Evolutionary conservation across 1,139 yeast genomes (phyloP).

Genomic region (Yamadazyma epiphylla): DNA sequence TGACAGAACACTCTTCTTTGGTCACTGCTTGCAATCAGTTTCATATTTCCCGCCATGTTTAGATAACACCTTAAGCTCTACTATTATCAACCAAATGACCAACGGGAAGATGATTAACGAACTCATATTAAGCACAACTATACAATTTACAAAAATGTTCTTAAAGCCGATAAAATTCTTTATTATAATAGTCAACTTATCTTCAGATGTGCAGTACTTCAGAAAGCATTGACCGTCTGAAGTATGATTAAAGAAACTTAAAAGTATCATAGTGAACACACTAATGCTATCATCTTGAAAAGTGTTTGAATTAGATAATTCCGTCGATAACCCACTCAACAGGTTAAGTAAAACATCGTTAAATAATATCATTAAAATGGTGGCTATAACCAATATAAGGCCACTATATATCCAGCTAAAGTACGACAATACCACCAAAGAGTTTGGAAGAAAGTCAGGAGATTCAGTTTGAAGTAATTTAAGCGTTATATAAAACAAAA

Average conservation of each 20-base stretch:
- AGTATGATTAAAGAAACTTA: slow-evolving; percentile 16
- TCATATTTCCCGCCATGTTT: too few relatives aligned
- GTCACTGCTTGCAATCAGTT: too few relatives aligned
- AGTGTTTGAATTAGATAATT: slow-evolving; percentile 2
- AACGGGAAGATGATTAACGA: slow-evolving; percentile 25
- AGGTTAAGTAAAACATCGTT: slow-evolving; percentile 22
- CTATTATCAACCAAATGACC: slow-evolving; percentile 16
- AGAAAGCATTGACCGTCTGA: slow-evolving; percentile 3
- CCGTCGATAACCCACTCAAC: slow-evolving; percentile 9
- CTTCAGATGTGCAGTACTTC: slow-evolving; percentile 2
- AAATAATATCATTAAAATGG: slow-evolving; percentile 14
- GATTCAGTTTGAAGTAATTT: slow-evolving; percentile 10
- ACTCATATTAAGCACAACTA: slow-evolving; percentile 19
- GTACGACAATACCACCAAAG: slow-evolving; percentile 9
- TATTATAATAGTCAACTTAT: slow-evolving; percentile 4
- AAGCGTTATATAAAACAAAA: slow-evolving; percentile 10
- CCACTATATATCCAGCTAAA: slow-evolving; percentile 24
- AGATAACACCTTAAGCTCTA: slow-evolving; percentile 5
- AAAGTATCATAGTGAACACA: slow-evolving; percentile 15
- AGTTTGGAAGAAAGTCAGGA: slow-evolving; percentile 1
- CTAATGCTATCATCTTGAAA: slow-evolving; percentile 9
- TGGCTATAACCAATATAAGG: slow-evolving; percentile 13
- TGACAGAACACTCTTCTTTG: too few relatives aligned
- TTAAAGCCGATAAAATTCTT: slow-evolving; percentile 4
- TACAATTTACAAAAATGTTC: slow-evolving; percentile 14